A percentile compares a stretch with the other conserved stretches of the same genome.
phyloP scores from a whole-genome alignment of 805 yeast genomes.

The Isabelozyma gotoi region DNA sequence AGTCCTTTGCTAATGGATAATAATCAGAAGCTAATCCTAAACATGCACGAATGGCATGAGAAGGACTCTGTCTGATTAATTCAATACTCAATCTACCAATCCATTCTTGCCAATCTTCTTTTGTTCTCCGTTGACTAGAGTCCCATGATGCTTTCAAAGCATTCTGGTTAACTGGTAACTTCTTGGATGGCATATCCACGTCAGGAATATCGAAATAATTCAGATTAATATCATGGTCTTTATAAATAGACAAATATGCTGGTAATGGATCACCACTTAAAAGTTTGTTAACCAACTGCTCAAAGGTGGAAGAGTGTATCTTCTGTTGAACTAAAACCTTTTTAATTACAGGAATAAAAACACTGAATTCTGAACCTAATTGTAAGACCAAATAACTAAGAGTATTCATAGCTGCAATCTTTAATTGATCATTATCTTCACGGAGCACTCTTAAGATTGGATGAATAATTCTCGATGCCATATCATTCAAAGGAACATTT shows the following conservation, averaged over 20 bases:
- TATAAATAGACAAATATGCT: conserved; percentile 66
- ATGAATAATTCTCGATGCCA: conserved; percentile 88
- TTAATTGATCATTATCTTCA: conserved; percentile 55
- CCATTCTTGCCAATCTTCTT: conserved; percentile 99
- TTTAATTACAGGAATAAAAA: conserved; percentile 81
- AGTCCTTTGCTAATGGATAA: conserved; percentile 82
- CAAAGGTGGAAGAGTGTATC: conserved; percentile 72
- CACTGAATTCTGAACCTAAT: conserved; percentile 78
- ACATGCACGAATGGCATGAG: conserved; percentile 92
- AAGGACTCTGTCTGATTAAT: conserved; percentile 85
- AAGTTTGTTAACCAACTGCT: conserved; percentile 75
- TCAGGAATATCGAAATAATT: conserved; percentile 52
- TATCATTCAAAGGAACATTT: conserved; percentile 71
- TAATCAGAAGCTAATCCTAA: conserved; percentile 84
- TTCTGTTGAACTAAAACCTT: conserved; percentile 61
- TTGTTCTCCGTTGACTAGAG: conserved; percentile 80
- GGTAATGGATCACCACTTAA: conserved; percentile 86
- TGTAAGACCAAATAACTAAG: conserved; percentile 75
- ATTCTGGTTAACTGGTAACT: conserved; percentile 66
- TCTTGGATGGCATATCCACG: conserved; percentile 67
- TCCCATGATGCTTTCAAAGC: conserved; percentile 87
- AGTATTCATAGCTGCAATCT: conserved; percentile 70
- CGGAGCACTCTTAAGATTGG: conserved; percentile 72
- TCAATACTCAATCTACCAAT: conserved; percentile 82
- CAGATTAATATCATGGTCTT: conserved; percentile 46